Conservation (phyloP, 148 eudicot species). For the Chenopodium quinoa region DNA sequence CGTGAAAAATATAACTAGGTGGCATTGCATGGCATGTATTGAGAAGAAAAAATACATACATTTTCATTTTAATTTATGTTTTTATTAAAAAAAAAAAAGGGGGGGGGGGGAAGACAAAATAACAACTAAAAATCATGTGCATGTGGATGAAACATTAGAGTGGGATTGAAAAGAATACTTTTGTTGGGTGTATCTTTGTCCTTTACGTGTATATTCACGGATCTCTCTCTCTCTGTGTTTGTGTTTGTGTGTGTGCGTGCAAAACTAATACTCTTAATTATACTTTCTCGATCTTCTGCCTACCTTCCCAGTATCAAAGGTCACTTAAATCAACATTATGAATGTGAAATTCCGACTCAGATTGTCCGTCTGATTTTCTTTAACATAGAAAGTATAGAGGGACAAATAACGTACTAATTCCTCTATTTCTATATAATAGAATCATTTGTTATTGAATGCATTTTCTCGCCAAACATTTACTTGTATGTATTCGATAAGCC, state of each 20-base stretch:
- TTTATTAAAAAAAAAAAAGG: too few species aligned
- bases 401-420: too few species aligned
- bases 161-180: conserved; percentile 9
- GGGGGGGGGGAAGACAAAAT: background rate
- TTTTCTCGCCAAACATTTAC: too few species aligned
- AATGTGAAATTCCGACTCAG: too few species aligned
- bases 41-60: background rate
- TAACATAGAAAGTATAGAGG: too few species aligned
- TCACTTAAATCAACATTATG: background rate
- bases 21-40: background rate
- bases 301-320: background rate
- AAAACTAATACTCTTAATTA: background rate
- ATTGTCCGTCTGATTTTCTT: too few species aligned
- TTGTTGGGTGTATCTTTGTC: conserved; percentile 14
- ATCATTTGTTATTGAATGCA: too few species aligned
- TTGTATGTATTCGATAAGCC: too few species aligned
- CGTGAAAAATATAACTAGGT: conserved; percentile 17
- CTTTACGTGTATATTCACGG: conserved; percentile 23
- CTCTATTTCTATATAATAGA: too few species aligned
- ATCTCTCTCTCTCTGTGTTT: conserved; percentile 12
- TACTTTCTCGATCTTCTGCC: background rate
- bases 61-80: too few species aligned
- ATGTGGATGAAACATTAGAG: background rate
- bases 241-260: background rate
- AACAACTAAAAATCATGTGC: conserved; percentile 1